Evolutionary conservation across 306 rosid genomes (phyloP), one percentile per base, ranked within the genome.

Genomic region (Parietaria judaica): DNA sequence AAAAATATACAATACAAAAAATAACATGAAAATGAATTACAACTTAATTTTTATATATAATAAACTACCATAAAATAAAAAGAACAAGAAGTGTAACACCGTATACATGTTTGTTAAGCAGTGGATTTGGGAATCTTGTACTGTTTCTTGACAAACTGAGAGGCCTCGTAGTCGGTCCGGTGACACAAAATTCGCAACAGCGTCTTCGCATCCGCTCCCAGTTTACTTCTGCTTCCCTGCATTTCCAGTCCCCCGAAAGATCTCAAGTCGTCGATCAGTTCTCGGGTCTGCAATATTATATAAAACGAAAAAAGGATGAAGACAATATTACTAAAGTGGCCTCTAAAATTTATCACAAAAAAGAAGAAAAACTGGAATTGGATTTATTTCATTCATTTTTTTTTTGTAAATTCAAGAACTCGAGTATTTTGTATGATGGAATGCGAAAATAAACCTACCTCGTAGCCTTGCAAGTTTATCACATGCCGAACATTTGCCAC

Each of bases 81-180:
- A 49, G 49, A 9, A 17, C 12, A 15, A 43, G 52, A 45, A 1
- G 13, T 11, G 15, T 31, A 61, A 62, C 37, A 41, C 50, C 63
- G 31, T 23, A 23, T 23, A 23, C 31, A 23, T 23, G 31, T 2
- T 23, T 23, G 1, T 23, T 91, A 91, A 35, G 78, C 82, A 14
- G 83, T 72, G 43, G 98, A 86, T 61, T 81, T 88, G 1, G 96
- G 98, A 35, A 92, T 84, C 77, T 84, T 92, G 88, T 66, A 92
- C 78, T 92, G 98, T 78, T 88, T 92, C 88, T 88, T 92, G 47
- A 92, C 81, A 72, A 92, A 92, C 38, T 80, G 95, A 45, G 96
- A 86, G 58, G 98, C 98, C 65, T 86, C 98, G 39, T 96, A 72
- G 67, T 88, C 96, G 67, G 77, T 72, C 67, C 98, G 80, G 56